phyloP scores from a whole-genome alignment of 1,139 yeast genomes.

The Sugiyamaella sp. region DNA sequence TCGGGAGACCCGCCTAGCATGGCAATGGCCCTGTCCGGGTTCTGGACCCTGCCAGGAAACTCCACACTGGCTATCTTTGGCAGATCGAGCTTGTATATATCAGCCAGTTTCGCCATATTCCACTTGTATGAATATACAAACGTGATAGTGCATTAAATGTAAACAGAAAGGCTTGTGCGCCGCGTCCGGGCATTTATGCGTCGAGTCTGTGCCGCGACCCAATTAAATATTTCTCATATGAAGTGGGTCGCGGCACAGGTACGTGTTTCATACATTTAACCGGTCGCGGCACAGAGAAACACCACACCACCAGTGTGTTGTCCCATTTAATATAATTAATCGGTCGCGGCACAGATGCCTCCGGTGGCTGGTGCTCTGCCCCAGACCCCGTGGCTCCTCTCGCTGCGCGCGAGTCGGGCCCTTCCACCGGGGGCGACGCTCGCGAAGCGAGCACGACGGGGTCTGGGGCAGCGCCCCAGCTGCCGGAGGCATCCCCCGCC shows the following conservation, averaged over 20 bases:
- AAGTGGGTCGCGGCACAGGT: no score
- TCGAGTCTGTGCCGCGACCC: no score
- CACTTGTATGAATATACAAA: background rate
- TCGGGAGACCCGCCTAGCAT: conserved; percentile 76
- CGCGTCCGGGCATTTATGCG: no score
- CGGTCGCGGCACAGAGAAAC: no score
- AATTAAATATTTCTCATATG: no score
- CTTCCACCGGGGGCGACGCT: background rate
- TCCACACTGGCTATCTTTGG: conserved; percentile 52
- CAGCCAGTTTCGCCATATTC: conserved; percentile 29
- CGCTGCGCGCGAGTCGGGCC: background rate
- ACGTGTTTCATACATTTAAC: no score
- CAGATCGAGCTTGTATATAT: conserved; percentile 31
- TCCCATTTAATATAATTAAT: no score
- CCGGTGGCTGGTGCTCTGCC: conserved; percentile 4
- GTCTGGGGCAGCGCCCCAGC: background rate
- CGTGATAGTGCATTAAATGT: no score
- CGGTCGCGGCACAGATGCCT: no score
- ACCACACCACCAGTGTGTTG: no score
- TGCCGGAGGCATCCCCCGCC: background rate
- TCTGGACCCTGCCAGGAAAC: conserved; percentile 71
- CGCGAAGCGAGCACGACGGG: background rate
- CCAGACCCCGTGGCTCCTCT: background rate
- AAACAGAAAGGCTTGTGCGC: no score
- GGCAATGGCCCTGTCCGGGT: conserved; percentile 62